Conservation (phyloP, 352 stramenopile species). For the Phytopythium montanum region DNA sequence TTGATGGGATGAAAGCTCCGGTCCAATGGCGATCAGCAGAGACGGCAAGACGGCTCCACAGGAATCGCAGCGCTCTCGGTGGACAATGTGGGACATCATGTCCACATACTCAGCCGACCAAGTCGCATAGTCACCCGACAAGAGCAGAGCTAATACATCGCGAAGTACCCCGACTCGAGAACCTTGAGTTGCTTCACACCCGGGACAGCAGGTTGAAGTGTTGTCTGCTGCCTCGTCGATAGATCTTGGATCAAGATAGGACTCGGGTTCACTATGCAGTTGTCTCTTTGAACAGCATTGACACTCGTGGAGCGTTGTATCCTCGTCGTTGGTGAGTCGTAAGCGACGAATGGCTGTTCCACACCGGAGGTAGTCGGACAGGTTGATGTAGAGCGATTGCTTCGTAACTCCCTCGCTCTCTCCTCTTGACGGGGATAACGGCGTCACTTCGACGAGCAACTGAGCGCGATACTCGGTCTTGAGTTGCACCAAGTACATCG, state of each 20-base stretch:
- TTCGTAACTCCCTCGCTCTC: conserved; percentile 2
- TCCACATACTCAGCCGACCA: not conserved
- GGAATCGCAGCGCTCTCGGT: conserved; percentile 20
- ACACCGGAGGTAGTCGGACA: conserved; percentile 49
- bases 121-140: not conserved
- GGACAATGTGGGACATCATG: conserved; percentile 18
- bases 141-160: not conserved
- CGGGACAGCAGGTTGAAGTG: not conserved
- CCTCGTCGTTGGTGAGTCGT: not conserved
- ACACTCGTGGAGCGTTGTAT: not conserved
- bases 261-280: no score
- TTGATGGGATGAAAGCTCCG: conserved; percentile 5
- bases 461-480: conserved; percentile 55
- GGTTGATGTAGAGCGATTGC: conserved; percentile 33
- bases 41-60: conserved; percentile 14
- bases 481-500: conserved; percentile 46
- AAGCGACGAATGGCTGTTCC: not conserved
- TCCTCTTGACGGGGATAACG: not conserved
- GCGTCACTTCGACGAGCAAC: conserved; percentile 39
- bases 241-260: not conserved
- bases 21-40: conserved; percentile 19
- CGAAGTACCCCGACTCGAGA: conserved; percentile 6
- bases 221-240: not conserved
- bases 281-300: not conserved
- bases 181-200: conserved; percentile 9